Base-by-base conservation (phyloP, 208 protist genomes). In the Crithidia sp. region DNA sequence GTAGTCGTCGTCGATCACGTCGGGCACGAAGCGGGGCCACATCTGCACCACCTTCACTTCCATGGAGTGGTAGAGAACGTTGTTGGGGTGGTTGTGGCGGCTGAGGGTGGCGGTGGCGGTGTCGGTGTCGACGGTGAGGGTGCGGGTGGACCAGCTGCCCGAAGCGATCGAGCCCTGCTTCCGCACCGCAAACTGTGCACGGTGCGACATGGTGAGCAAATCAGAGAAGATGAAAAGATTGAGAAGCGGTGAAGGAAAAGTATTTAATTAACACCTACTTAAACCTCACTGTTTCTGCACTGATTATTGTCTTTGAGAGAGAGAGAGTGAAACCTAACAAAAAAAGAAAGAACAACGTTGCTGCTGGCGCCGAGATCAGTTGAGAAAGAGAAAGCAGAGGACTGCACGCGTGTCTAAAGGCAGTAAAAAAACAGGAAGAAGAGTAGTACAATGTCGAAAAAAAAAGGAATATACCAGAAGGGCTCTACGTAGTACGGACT, bases 81-180 rank as follows among this genome's bases (percentile, higher is more conserved):
- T 49, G n/a, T 70, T 39, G 10, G 61, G 53, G 61, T 73, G 74
- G 14, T 74, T 59, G 60, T 66, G 71, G 16, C 69, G 67, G 62
- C 74, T 79, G 74, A 79, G 65, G 12, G 67, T 70, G 39, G 74
- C 65, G 45, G 61, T 74, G 54, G 49, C 54, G 28, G 52, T 74
- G n/a, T 50, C 44, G 4, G 67, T 74, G 55, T 74, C 66, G 14
- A 79, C 67, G 16, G 74, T 79, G 28, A 74, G 52, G n/a, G 67
- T 66, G 28, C 74, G 74, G 12, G 65, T 63, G n/a, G 67, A 64
- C 74, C 74, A 79, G 57, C 44, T 74, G 39, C 60, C 52, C 4
- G 17, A 37, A 9, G 55, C 47, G 4, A 58, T 19, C 2, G 43
- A 52, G 41, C 66, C 59, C 60, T 68, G 65, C 66, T 78, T 78